Conservation (phyloP, 805 yeast genomes). For the Candida morakotiae region DNA sequence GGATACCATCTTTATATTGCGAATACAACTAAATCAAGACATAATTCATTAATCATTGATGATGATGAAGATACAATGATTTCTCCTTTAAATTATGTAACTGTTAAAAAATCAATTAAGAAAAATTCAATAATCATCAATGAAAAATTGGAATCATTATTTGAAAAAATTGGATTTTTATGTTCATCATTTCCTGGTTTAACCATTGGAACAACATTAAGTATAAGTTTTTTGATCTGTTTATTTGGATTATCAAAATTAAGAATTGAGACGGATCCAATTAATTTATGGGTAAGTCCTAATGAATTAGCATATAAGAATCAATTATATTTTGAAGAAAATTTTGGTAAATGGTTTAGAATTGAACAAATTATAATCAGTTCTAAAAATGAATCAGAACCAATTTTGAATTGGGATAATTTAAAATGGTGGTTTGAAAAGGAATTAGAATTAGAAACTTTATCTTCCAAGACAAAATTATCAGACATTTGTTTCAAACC, state of each 20-base stretch:
- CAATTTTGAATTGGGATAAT: conserved; percentile 61
- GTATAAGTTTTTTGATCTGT: conserved; percentile 43
- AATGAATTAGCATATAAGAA: conserved; percentile 64
- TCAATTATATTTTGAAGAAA: conserved; percentile 65
- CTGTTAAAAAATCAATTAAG: conserved; percentile 8
- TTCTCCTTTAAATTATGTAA: conserved; percentile 13
- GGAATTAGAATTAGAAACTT: conserved; percentile 47
- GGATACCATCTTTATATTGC: conserved; percentile 31
- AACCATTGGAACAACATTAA: conserved; percentile 18
- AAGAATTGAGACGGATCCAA: conserved; percentile 72
- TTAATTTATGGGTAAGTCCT: conserved; percentile 87
- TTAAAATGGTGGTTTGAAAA: conserved; percentile 87
- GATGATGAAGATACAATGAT: conserved; percentile 13
- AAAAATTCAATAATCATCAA: conserved; percentile 5
- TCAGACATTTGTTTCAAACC: conserved; percentile 84
- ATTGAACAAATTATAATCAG: conserved; percentile 75
- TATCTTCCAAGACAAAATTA: conserved; percentile 31
- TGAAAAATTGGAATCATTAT: conserved; percentile 21
- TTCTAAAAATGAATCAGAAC: conserved; percentile 47
- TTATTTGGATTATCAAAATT: conserved; percentile 45
- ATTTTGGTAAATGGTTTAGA: conserved; percentile 90
- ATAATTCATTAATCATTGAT: conserved; percentile 1
- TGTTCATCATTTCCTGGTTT: conserved; percentile 60
- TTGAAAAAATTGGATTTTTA: conserved; percentile 48
- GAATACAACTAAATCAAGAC: conserved; percentile 10